Conservation (phyloP, 2,329 filamentous ascomycete genomes). For the Truncatella angustata region DNA sequence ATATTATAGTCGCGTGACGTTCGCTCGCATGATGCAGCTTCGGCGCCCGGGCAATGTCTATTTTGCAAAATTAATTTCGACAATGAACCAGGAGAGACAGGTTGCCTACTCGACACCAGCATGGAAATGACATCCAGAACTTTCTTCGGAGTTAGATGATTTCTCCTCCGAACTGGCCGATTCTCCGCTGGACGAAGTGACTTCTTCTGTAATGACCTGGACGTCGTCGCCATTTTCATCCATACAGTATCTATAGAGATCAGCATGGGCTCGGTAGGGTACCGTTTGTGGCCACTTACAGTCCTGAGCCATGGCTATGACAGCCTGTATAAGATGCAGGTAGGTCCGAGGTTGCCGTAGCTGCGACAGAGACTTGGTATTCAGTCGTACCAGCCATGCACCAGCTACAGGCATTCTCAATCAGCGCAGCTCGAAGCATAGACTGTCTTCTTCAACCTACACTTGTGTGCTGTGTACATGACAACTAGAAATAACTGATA, state of each 20-base stretch:
- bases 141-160: slow-evolving; percentile 25
- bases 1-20: slow-evolving; percentile 61
- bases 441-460: neutral
- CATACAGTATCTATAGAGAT: slow-evolving; percentile 57
- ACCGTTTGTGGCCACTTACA: slow-evolving; percentile 34
- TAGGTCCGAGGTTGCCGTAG: slow-evolving; percentile 24
- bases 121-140: slow-evolving; percentile 66
- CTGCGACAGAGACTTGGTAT: slow-evolving; percentile 28
- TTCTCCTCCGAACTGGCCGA: slow-evolving; percentile 14
- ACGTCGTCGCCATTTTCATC: slow-evolving; percentile 59
- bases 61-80: slow-evolving; percentile 19
- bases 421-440: neutral
- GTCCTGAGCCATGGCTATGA: slow-evolving; percentile 49
- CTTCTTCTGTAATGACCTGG: slow-evolving; percentile 41
- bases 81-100: neutral
- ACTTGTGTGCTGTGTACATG: neutral
- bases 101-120: slow-evolving; percentile 69
- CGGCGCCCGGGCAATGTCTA: slow-evolving; percentile 57
- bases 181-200: slow-evolving; percentile 20
- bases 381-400: slow-evolving; percentile 28
- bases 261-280: slow-evolving; percentile 3
- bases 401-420: slow-evolving; percentile 17
- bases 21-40: slow-evolving; percentile 40
- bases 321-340: slow-evolving; percentile 39
- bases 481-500: neutral